Conservation (phyloP, 2,329 filamentous ascomycete genomes). For the Aspergillus arachidicola region DNA sequence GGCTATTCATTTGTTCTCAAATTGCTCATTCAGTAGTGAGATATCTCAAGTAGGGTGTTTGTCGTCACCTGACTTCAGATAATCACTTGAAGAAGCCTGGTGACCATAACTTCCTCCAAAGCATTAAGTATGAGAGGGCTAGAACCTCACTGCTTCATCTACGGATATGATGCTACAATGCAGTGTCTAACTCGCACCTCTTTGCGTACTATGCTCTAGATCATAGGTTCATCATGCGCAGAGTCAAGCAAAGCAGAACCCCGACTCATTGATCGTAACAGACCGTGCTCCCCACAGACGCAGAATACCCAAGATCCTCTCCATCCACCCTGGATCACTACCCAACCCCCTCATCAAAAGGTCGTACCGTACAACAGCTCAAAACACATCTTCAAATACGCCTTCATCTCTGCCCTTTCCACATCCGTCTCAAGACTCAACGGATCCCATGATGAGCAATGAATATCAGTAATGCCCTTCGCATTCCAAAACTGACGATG, state of each 20-base stretch:
- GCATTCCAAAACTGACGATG: slow-evolving; percentile 5
- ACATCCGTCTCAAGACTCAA: neutral
- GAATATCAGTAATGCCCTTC: neutral
- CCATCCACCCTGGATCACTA: neutral
- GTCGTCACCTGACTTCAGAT: neutral
- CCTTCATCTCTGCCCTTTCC: neutral
- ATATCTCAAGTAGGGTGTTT: neutral
- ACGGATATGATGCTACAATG: neutral
- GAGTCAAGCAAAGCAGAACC: neutral
- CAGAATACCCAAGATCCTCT: neutral
- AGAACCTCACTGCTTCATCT: neutral
- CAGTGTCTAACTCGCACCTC: neutral
- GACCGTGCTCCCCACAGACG: neutral
- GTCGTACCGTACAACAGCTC: slow-evolving; percentile 7
- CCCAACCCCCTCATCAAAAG: neutral
- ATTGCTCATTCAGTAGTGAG: neutral
- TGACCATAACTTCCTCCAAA: neutral
- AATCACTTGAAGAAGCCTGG: neutral
- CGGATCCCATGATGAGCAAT: neutral
- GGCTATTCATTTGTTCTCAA: neutral
- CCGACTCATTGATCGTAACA: neutral
- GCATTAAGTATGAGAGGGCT: neutral
- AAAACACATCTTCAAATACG: slow-evolving; percentile 9
- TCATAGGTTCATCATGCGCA: too few species aligned
- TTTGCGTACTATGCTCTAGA: neutral